Base-by-base conservation (phyloP, 1,284 basidiomycete genomes). In the Ganoderma resinaceum region DNA sequence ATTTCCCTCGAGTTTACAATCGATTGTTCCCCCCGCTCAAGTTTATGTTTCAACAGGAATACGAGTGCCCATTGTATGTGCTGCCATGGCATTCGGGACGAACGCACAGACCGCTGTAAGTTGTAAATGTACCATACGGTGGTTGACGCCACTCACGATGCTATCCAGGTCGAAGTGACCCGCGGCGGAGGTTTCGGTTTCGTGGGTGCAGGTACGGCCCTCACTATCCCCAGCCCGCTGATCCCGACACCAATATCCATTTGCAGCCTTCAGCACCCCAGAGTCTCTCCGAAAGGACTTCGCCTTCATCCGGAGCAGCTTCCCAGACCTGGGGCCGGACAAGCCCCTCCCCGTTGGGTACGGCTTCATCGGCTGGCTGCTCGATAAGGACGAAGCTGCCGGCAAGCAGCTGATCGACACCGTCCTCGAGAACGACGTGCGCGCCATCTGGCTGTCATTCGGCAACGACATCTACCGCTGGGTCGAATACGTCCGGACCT, bases 121-220 rank as follows among this genome's bases (percentile, higher is more conserved):
- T 61, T 61, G 18, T n/a, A 37, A 38, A 59, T 65, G 68, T 67
- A 63, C 70, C 23, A 53, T 16, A 11, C 29, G 23, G 23, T 38
- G 37, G 52, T 62, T 60, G n/a, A 42, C 42, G 57, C 58, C 40
- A 49, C 26, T 31, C 53, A 40, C 55, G 20, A 53, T 29, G 7
- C 33, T 38, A 11, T 59, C 31, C 37, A 78, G 77, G 69, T 88
- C 18, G 81, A 87, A 67, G 89, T 90, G 49, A 84, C 86, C 40
- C 81, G 84, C 1, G 90, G 80, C 23, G 93, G 92, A 38, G 92
- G 89, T 26, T 90, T 93, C 71, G 93, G 91, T 7, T 93, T 94
- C 76, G 73, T 92, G 2, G 82, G 84, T 57, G 84, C 86, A 79
- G 89, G 90, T 87, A 73, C 52, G n/a, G 77, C 58, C 57, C 62